A percentile compares a stretch with the other conserved stretches of the same genome.
Conservation (phyloP, 75 land plant species). For the Sequoiadendron giganteum region DNA sequence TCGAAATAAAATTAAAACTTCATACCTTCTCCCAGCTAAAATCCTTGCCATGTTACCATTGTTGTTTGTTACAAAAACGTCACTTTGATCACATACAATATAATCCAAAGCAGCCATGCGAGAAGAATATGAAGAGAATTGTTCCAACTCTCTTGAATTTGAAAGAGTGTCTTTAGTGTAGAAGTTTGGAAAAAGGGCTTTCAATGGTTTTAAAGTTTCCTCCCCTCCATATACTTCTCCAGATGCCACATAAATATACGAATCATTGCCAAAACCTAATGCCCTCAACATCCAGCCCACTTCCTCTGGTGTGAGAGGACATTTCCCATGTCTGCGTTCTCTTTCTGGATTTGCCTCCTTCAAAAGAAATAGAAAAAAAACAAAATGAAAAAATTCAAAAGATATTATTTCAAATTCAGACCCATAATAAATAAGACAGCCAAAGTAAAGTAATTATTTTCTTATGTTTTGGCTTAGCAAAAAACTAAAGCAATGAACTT, state of each 20-base stretch:
- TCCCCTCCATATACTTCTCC: constrained; percentile 99
- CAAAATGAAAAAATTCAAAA: neutral
- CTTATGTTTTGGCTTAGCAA: neutral
- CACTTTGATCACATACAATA: constrained; percentile 90
- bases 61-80: constrained; percentile 97
- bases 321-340: constrained; percentile 86
- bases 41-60: constrained; percentile 99
- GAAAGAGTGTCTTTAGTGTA: constrained; percentile 90
- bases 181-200: constrained; percentile 85
- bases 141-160: constrained; percentile 52
- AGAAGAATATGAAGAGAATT: constrained; percentile 75
- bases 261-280: constrained; percentile 82
- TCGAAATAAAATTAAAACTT: neutral
- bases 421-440: neutral
- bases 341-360: constrained; percentile 81
- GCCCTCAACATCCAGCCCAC: constrained; percentile 93
- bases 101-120: constrained; percentile 97
- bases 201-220: constrained; percentile 80
- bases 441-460: neutral
- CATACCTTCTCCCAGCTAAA: constrained; percentile 93
- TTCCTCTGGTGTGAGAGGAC: constrained; percentile 94
- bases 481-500: constrained; percentile 14
- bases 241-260: constrained; percentile 91
- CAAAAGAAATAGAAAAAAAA: neutral
- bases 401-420: neutral